A percentile compares a stretch with the other conserved stretches of the same genome.
Evolutionary conservation across 192 early-diverging fungal genomes (phyloP).

Genomic region (Gaertneriomyces sp.): DNA sequence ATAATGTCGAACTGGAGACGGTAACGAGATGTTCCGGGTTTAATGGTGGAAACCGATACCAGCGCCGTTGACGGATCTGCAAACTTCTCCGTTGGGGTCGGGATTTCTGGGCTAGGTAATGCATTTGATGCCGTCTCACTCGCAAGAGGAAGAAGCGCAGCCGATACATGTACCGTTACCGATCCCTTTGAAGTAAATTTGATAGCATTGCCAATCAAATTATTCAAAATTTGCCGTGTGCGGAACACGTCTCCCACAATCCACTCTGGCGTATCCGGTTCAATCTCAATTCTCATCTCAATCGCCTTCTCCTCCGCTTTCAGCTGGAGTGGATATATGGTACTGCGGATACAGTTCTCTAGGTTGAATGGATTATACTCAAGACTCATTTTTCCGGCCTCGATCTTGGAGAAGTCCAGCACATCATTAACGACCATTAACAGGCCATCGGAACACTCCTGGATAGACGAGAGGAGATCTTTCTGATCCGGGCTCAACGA

Average conservation of each 20-base stretch:
- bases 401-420: constrained; percentile 30
- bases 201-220: constrained; percentile 52
- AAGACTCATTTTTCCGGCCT: constrained; percentile 22
- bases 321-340: constrained; percentile 11
- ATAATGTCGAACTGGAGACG: constrained; percentile 9
- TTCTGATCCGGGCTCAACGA: constrained; percentile 22
- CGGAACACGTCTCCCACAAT: constrained; percentile 52
- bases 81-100: no score
- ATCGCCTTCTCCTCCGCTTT: constrained; percentile 20
- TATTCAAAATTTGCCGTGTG: constrained; percentile 52
- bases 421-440: constrained; percentile 30
- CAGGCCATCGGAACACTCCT: constrained; percentile 30
- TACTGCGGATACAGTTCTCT: constrained; percentile 10
- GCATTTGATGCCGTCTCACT: no score
- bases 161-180: background rate
- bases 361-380: constrained; percentile 25
- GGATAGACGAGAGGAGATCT: constrained; percentile 14
- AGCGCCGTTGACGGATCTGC: no score
- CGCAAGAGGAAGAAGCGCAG: no score
- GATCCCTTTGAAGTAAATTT: constrained; percentile 12
- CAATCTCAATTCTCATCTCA: background rate
- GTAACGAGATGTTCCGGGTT: background rate
- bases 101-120: no score
- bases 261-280: constrained; percentile 11
- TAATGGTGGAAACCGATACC: background rate